Evolutionary conservation across 2,329 filamentous ascomycete species (phyloP).

Genomic region (Leptographium galeiforme): DNA sequence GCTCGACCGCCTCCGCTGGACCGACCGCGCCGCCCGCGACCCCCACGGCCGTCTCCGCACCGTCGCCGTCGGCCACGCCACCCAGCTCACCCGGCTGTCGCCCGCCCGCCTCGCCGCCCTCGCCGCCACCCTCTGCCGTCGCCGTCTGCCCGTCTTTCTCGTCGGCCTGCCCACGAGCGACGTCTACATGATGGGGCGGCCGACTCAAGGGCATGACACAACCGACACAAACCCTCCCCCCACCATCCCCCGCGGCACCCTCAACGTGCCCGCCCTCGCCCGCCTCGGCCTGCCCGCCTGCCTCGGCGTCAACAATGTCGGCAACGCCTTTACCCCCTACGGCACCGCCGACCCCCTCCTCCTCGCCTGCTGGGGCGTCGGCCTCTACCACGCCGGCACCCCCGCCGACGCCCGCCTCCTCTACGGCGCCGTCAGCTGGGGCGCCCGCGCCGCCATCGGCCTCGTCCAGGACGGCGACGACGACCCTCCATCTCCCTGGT

Average conservation of each 20-base stretch:
- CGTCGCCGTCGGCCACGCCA: conserved; percentile 55
- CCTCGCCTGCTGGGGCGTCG: conserved; percentile 49
- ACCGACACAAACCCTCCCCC: conserved; percentile 9
- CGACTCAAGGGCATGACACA: not conserved
- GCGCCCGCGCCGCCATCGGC: conserved; percentile 20
- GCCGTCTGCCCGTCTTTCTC: conserved; percentile 46
- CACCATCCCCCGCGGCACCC: conserved; percentile 38
- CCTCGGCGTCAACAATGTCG: conserved; percentile 58
- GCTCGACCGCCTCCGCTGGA: conserved; percentile 38
- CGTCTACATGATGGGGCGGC: conserved; percentile 55
- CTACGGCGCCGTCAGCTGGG: conserved; percentile 26
- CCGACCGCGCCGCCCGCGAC: conserved; percentile 17
- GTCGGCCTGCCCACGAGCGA: conserved; percentile 59
- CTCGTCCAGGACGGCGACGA: not conserved
- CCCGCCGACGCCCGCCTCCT: conserved; percentile 43
- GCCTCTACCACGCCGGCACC: conserved; percentile 54
- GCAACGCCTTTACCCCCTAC: conserved; percentile 61
- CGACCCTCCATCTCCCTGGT: not conserved
- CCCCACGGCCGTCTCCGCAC: conserved; percentile 20
- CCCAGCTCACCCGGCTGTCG: conserved; percentile 44
- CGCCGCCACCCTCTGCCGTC: conserved; percentile 28
- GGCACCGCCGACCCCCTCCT: conserved; percentile 52
- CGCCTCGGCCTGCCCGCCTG: conserved; percentile 43
- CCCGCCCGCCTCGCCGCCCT: conserved; percentile 35
- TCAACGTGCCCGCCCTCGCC: conserved; percentile 49